Evolutionary conservation across 2,329 filamentous ascomycete species (phyloP).

Genomic region (Ascochyta lentis): DNA sequence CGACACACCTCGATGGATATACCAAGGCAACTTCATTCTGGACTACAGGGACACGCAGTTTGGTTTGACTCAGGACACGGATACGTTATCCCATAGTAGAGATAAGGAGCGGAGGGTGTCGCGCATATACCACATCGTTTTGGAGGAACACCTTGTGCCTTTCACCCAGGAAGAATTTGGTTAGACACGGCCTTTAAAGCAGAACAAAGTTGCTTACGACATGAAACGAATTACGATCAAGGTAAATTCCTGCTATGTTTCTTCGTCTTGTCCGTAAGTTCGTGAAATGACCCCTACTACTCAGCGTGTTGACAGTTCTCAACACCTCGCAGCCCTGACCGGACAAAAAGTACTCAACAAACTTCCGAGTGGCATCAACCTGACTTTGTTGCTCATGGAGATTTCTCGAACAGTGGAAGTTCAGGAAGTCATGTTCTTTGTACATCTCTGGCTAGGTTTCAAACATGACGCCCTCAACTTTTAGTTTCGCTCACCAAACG

Average conservation of each 20-base stretch:
- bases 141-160: not conserved
- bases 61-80: not conserved
- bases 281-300: not conserved
- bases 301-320: too few relatives aligned
- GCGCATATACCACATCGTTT: not conserved
- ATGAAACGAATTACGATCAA: constrained; percentile 1
- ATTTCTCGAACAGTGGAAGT: not conserved
- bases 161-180: not conserved
- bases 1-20: not conserved
- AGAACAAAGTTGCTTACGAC: not conserved
- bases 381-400: not conserved
- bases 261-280: not conserved
- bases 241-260: not conserved
- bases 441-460: not conserved
- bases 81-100: not conserved
- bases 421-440: not conserved
- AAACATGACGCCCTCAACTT: not conserved
- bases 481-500: not conserved
- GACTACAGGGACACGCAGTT: not conserved
- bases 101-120: not conserved
- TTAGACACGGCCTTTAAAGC: not conserved
- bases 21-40: not conserved
- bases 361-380: not conserved
- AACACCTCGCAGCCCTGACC: too few relatives aligned
- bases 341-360: not conserved